Evolutionary conservation across 164 flowering plant species (phyloP), one percentile per base, ranked within the genome.

Genomic region (Protea cynaroides): DNA sequence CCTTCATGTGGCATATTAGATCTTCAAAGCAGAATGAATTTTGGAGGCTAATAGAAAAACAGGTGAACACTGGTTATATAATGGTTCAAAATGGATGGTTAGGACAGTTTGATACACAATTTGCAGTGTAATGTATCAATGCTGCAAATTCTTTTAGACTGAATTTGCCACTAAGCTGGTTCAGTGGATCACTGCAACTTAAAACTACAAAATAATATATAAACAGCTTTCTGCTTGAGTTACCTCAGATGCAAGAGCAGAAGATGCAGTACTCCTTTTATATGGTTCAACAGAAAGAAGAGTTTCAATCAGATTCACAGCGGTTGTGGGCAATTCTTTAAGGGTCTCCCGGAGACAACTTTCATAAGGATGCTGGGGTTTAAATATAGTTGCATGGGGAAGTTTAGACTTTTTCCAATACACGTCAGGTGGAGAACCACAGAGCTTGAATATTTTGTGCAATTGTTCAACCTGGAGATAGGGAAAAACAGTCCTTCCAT

Each of bases 401-500:
- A 90, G 82, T 73, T 77, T 87, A 10, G 84, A 75, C 65, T 73
- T 85, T 56, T 71, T 87, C 98, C 97, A 93, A 63, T 78, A 89
- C 11, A 87, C 97, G 1, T 88, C 96, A 0, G 97, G 77, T 43
- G 94, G 97, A 72, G 98, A 84, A 25, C 98, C 98, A 75, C 94
- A 88, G 24, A 93, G 90, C 81, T 87, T 90, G 80, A 90, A 90
- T 55, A 93, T 90, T 65, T 87, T 93, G 75, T 93, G 98, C 62
- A 93, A 68, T 74, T 93, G 98, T 67, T 93, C 98, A 55, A 93
- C 92, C 98, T 92, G 81, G 34, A 68, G 24, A 59, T 12, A 29
- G n/a, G 7, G 40, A 56, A 57, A 15, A 47, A 22, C 34, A 8
- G 22, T 55, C n/a, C n/a, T n/a, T 50, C 54, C 53, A 51, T 18